phyloP scores from a whole-genome alignment of 768 basidiomycete genomes.

The Boletellus ananiceps region DNA sequence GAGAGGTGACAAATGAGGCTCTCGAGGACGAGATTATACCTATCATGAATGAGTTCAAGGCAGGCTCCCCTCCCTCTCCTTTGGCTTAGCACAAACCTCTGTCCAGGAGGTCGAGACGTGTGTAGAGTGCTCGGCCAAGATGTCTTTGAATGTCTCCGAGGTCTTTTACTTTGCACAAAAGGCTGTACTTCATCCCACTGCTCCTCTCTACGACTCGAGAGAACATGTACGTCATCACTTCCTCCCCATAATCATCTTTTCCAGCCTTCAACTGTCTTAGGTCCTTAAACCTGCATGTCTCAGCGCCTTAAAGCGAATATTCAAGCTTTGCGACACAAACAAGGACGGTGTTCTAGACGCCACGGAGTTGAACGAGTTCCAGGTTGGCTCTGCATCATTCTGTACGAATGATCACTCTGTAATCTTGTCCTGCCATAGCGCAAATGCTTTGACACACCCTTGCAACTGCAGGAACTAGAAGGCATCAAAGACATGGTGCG shows the following conservation, averaged over 20 bases:
- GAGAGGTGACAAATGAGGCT: slow-evolving; percentile 89
- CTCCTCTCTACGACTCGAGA: slow-evolving; percentile 93
- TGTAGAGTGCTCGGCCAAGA: slow-evolving; percentile 92
- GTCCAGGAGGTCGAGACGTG: slow-evolving; percentile 95
- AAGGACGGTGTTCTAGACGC: slow-evolving; percentile 91
- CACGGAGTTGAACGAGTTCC: slow-evolving; percentile 93
- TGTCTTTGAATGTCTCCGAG: slow-evolving; percentile 89
- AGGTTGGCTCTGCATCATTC: slow-evolving; percentile 46
- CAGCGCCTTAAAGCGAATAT: slow-evolving; percentile 86
- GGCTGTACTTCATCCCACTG: slow-evolving; percentile 94
- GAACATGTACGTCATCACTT: slow-evolving; percentile 67
- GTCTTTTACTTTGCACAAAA: slow-evolving; percentile 99
- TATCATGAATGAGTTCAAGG: slow-evolving; percentile 99
- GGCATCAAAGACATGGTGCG: slow-evolving; percentile 93
- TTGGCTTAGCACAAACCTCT: slow-evolving; percentile 3
- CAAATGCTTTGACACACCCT: slow-evolving; percentile 91
- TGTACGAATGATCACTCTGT: background rate
- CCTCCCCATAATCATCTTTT: background rate
- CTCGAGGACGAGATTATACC: slow-evolving; percentile 93
- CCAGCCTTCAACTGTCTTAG: slow-evolving; percentile 37
- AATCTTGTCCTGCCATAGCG: slow-evolving; percentile 42
- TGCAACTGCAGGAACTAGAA: slow-evolving; percentile 90
- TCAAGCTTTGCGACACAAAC: slow-evolving; percentile 92
- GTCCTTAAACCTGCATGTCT: slow-evolving; percentile 90
- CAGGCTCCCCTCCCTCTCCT: slow-evolving; percentile 26